phyloP scores from a whole-genome alignment of 2,329 filamentous ascomycete genomes.

The Aureobasidium sp. region DNA sequence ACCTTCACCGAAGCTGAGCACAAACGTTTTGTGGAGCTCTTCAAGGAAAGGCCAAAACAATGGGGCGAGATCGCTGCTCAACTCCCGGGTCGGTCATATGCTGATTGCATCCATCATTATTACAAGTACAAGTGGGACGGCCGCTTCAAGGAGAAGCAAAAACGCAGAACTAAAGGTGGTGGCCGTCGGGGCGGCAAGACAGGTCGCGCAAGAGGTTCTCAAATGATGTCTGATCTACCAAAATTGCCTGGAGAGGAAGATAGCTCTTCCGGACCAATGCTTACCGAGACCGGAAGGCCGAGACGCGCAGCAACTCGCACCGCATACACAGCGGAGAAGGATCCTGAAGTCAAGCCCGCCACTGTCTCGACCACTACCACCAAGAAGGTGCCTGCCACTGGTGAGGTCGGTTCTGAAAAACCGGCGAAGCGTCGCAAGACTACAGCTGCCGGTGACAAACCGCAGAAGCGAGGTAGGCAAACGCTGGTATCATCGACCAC shows the following conservation, averaged over 20 bases:
- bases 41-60: conserved; percentile 71
- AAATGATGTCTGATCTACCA: conserved; percentile 59
- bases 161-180: conserved; percentile 28
- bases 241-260: conserved; percentile 29
- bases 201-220: conserved; percentile 41
- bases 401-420: conserved; percentile 28
- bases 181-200: conserved; percentile 45
- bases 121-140: conserved; percentile 71
- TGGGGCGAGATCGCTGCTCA: conserved; percentile 70
- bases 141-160: conserved; percentile 60
- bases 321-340: conserved; percentile 60
- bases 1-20: conserved; percentile 69
- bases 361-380: conserved; percentile 47
- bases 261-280: conserved; percentile 31
- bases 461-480: conserved; percentile 18
- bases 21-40: conserved; percentile 64
- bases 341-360: conserved; percentile 56
- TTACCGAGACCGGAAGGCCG: conserved; percentile 44
- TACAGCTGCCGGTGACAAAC: conserved; percentile 27
- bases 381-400: conserved; percentile 27
- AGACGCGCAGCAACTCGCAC: conserved; percentile 58
- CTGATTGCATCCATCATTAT: conserved; percentile 78
- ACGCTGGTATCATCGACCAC: conserved; percentile 32
- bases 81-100: conserved; percentile 62
- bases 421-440: conserved; percentile 25